Evolutionary conservation across 1,284 basidiomycete genomes (phyloP), one percentile per base, ranked within the genome.

Genomic region (Cryptococcus floricola): DNA sequence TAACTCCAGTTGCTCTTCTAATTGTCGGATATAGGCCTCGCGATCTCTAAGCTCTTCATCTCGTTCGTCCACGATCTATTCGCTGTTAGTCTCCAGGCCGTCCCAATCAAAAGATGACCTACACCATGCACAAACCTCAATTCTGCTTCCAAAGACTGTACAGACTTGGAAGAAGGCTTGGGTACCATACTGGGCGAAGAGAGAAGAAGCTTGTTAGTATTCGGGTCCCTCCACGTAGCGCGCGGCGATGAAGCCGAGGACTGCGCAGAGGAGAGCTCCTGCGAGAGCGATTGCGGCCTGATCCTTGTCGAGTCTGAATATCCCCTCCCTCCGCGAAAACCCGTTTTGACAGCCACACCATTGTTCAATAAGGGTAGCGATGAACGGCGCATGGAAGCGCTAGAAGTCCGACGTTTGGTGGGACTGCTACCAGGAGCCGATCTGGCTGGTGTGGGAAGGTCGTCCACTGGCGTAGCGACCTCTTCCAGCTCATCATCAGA

Each of bases 231-330:
- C 73, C 71, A 74, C 18, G 69, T 70, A 61, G 65, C 57, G 39
- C 70, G 64, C 43, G 68, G 68, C 58, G 71, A 74, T 59, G 62
- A 68, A 63, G 60, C 70, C 63, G 70, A 77, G 48, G 86, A 90
- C 71, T 86, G 87, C 81, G 82, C 89, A 80, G 85, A 92, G 65
- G 87, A 93, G 63, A 93, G 85, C 84, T 95, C 91, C 89, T 93
- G 91, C 79, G 91, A 93, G 66, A 93, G 85, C 81, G 91, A 93
- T 80, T 86, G 84, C 71, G 68, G 73, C 54, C 74, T 67, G 56
- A 46, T 57, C 55, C 58, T 59, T 46, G 60, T 60, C 51, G 53
- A 60, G 46, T 67, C 65, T 69, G 58, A 60, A 50, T 62, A 65
- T 66, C 73, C 70, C 62, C 71, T 75, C 73, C 73, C 69, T 59